A percentile compares a stretch with the other conserved stretches of the same genome.
phyloP scores from a whole-genome alignment of 1,284 basidiomycete genomes.

The Ustilago cynodontis region DNA sequence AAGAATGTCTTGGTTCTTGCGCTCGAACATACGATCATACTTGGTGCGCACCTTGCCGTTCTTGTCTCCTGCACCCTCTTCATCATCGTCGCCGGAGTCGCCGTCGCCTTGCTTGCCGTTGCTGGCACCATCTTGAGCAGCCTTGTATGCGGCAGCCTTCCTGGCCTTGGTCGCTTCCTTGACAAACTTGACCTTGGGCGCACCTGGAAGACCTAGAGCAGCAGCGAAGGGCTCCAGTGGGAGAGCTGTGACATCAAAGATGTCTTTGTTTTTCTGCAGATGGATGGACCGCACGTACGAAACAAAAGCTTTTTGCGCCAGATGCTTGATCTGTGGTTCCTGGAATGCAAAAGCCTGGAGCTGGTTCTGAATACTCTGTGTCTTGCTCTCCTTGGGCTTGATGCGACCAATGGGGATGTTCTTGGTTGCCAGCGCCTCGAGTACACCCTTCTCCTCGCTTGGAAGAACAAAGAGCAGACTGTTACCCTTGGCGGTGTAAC shows the following conservation, averaged over 20 bases:
- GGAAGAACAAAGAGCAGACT: conserved; percentile 85
- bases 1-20: conserved; percentile 93
- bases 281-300: conserved; percentile 94
- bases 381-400: conserved; percentile 90
- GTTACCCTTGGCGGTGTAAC: conserved; percentile 91
- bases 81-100: conserved; percentile 69
- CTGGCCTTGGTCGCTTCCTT: conserved; percentile 80
- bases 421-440: conserved; percentile 79
- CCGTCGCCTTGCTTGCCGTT: conserved; percentile 24
- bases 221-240: conserved; percentile 88
- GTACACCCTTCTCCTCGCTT: conserved; percentile 92
- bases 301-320: conserved; percentile 95
- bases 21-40: conserved; percentile 97
- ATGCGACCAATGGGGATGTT: conserved; percentile 79
- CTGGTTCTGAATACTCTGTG: conserved; percentile 85
- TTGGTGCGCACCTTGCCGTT: conserved; percentile 76
- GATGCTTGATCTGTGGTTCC: conserved; percentile 96
- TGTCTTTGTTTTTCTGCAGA: conserved; percentile 91
- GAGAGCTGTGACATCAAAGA: conserved; percentile 87
- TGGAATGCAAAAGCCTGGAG: conserved; percentile 94
- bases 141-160: conserved; percentile 75
- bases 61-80: conserved; percentile 52
- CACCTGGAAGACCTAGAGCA: conserved; percentile 90
- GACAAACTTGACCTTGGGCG: conserved; percentile 92
- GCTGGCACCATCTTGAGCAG: conserved; percentile 30